Base-by-base conservation (phyloP, 2,329 filamentous ascomycete genomes). In the Pyricularia sp. region DNA sequence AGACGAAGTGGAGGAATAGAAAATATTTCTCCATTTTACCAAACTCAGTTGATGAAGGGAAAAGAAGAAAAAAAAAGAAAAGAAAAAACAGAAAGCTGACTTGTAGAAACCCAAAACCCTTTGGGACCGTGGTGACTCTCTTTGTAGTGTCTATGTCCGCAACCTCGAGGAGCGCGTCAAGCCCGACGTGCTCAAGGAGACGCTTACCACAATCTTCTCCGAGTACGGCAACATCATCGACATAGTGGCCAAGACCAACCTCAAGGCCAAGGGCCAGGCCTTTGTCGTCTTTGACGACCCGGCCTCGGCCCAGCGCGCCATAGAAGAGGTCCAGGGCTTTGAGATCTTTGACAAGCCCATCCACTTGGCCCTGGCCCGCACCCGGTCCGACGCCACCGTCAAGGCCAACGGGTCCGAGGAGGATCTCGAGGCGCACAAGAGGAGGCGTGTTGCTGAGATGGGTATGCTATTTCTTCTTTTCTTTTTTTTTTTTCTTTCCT, bases 81-180 rank as follows among this genome's bases (percentile, higher is more conserved):
- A n/a, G 10, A 19, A 16, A 16, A 40, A 40, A 40, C 5, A n/a
- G 22, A 8, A 55, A 30, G 40, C 62, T 57, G n/a, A 53, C 62
- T 24, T n/a, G 26, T 62, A 62, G 13, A 16, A n/a, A 33, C 31
- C 16, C 5, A n/a, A 22, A 33, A 24, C 26, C 5, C 33, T 12
- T 1, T 40, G 12, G 33, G 31, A 33, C 31, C 31, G 31, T 9
- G 31, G 10, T 33, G 31, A 33, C 10, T 33, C 31, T 4, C 26
- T 26, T 62, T 66, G 66, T 73, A 88, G 85, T 67, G 84, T 88
- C 64, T 88, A 88, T 71, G 83, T 87, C 65, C 90, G 88, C 71
- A 97, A 97, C 75, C 86, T 99, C 66, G 91, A 97, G 77, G 94
- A 97, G 81, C 87, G 89, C 73, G 87, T 96, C 76, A 96, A 96